These are phyloP conservation scores for Hymenoscyphus infarciens DNA, from an alignment of 2,329 filamentous ascomycete species.

Conservation along the genomic window DNA sequence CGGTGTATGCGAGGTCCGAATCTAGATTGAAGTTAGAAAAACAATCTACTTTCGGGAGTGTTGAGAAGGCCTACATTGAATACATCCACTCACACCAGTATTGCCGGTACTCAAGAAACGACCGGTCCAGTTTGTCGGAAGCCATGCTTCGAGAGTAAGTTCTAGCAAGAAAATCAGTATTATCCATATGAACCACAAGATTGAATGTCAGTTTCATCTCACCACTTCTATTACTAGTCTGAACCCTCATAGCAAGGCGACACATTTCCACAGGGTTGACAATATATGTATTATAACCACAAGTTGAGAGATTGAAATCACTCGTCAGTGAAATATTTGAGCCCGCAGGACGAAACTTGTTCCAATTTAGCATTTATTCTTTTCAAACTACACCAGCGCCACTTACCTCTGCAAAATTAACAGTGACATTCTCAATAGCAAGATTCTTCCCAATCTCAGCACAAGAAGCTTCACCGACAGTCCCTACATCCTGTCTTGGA, in stretches of 20 bases:
- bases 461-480: neutral
- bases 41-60: neutral
- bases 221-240: slow-evolving; percentile 8
- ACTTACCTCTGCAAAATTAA: slow-evolving; percentile 8
- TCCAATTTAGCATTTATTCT: neutral
- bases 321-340: neutral
- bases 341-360: slow-evolving; percentile 7
- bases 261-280: slow-evolving; percentile 11
- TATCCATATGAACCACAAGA: neutral
- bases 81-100: slow-evolving; percentile 27
- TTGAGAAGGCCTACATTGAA: slow-evolving; percentile 19
- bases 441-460: slow-evolving; percentile 1
- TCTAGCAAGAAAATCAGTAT: neutral
- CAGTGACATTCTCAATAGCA: slow-evolving; percentile 10
- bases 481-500: neutral
- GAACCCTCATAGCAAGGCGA: slow-evolving; percentile 13
- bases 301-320: neutral
- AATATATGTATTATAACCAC: neutral
- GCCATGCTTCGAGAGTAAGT: slow-evolving; percentile 29
- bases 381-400: neutral
- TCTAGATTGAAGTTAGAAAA: slow-evolving; percentile 11
- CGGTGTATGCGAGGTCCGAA: slow-evolving; percentile 23
- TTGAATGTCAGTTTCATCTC: neutral
- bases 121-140: slow-evolving; percentile 41
- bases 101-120: slow-evolving; percentile 39